phyloP scores from a whole-genome alignment of 768 basidiomycete species.

The Phallus indusiatus region DNA sequence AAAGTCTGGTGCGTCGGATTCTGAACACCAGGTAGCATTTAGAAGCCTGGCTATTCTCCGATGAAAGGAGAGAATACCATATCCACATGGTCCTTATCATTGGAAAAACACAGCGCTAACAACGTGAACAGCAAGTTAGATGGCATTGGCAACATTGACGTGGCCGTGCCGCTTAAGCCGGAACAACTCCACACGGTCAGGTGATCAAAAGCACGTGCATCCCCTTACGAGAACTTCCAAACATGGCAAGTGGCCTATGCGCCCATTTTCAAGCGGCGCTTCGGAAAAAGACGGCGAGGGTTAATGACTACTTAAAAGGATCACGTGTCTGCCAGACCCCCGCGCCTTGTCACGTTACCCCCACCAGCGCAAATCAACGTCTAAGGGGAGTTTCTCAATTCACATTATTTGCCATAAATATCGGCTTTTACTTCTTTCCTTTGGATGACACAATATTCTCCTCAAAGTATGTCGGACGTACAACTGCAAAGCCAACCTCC shows the following conservation, averaged over 20 bases:
- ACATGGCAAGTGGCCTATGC: background rate
- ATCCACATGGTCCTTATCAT: too few relatives aligned
- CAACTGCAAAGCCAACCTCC: conserved; percentile 6
- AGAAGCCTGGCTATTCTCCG: too few relatives aligned
- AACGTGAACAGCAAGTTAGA: too few relatives aligned
- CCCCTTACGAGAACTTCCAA: background rate
- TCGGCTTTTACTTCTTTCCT: background rate
- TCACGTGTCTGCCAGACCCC: conserved; percentile 7
- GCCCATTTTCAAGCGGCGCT: conserved; percentile 1
- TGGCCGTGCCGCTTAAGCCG: background rate
- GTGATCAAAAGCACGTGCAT: background rate
- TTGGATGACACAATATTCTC: background rate
- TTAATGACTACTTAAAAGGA: background rate
- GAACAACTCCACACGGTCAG: background rate
- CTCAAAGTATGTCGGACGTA: background rate
- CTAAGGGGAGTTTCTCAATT: background rate
- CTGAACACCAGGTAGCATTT: too few relatives aligned
- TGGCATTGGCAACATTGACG: background rate
- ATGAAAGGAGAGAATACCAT: too few relatives aligned
- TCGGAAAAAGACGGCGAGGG: background rate
- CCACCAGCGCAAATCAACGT: background rate
- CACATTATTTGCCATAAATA: background rate
- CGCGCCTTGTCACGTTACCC: conserved; percentile 9
- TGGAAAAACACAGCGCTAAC: too few relatives aligned
- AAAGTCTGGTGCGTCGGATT: too few relatives aligned